A percentile compares a stretch with the other conserved stretches of the same genome.
phyloP scores from a whole-genome alignment of 192 early-diverging fungal genomes.

The Mortierella hygrophila region DNA sequence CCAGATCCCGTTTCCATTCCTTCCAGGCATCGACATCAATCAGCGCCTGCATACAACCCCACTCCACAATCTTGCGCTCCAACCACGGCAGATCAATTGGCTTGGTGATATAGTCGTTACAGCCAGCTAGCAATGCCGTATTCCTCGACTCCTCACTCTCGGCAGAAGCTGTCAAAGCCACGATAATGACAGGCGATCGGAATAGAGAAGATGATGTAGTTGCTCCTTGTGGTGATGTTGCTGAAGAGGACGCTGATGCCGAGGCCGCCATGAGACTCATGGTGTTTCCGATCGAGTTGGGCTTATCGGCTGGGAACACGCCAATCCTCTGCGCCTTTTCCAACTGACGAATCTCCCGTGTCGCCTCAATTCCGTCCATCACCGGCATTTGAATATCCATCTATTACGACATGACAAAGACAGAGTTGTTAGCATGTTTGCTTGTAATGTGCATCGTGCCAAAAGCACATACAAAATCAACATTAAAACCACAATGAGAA shows the following conservation, averaged over 20 bases:
- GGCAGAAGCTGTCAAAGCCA: conserved; percentile 81
- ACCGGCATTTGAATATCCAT: conserved; percentile 83
- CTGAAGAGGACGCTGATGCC: conserved; percentile 6
- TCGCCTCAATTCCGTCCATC: conserved; percentile 79
- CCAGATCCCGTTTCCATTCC: conserved; percentile 60
- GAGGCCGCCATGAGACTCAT: conserved; percentile 19
- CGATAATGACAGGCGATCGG: conserved; percentile 85
- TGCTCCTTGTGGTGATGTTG: neutral
- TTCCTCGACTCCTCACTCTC: conserved; percentile 51
- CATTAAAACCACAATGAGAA: too few relatives aligned
- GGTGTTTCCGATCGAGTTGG: conserved; percentile 29
- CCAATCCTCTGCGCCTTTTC: conserved; percentile 71
- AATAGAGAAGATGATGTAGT: conserved; percentile 51
- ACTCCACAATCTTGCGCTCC: conserved; percentile 89
- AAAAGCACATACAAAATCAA: neutral
- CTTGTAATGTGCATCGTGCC: neutral
- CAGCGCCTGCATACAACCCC: conserved; percentile 93
- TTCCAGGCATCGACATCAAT: conserved; percentile 87
- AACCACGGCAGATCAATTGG: conserved; percentile 88
- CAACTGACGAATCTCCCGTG: conserved; percentile 69
- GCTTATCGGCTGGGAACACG: conserved; percentile 59
- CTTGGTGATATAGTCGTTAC: conserved; percentile 93
- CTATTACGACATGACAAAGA: conserved; percentile 23
- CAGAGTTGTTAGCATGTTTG: neutral
- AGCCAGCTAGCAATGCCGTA: conserved; percentile 85